These are phyloP conservation scores for Zizania palustris DNA, from an alignment of 202 grass and related monocot genomes.

Conservation along the genomic window DNA sequence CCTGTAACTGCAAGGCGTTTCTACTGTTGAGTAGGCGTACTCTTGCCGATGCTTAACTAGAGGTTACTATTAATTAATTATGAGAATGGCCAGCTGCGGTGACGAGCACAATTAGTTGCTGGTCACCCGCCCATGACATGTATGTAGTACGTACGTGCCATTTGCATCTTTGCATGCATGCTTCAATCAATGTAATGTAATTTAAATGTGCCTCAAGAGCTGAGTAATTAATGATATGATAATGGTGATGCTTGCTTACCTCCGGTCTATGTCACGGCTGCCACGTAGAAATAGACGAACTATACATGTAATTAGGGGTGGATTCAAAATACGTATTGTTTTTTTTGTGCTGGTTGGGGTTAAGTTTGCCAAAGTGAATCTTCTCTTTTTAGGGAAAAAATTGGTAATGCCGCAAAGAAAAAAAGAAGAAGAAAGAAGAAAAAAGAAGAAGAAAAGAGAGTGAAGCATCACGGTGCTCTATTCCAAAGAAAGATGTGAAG, in stretches of 20 bases:
- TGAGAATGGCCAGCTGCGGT: constrained; percentile 49
- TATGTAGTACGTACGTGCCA: constrained; percentile 17
- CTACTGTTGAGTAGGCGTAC: constrained; percentile 25
- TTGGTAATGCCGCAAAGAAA: too few relatives aligned
- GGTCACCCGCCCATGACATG: constrained; percentile 61
- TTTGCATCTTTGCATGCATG: constrained; percentile 28
- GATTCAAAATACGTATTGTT: too few relatives aligned
- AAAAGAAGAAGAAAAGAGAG: too few relatives aligned
- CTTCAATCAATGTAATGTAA: constrained; percentile 28
- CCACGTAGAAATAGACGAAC: too few relatives aligned
- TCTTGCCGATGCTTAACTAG: constrained; percentile 18
- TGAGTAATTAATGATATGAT: neutral
- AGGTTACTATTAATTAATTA: constrained; percentile 13
- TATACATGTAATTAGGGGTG: too few relatives aligned
- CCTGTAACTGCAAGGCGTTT: neutral
- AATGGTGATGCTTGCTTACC: neutral
- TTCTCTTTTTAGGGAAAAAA: too few relatives aligned
- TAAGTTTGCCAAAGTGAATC: too few relatives aligned
- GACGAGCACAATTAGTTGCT: constrained; percentile 43
- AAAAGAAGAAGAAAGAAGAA: too few relatives aligned
- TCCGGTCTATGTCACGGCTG: neutral
- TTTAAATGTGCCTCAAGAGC: neutral
- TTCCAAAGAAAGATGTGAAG: too few relatives aligned
- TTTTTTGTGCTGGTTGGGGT: too few relatives aligned
- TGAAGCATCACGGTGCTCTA: too few relatives aligned